Percentiles rank a stretch among this genome's conserved stretches.
These are phyloP conservation scores for Striga asiatica DNA, from an alignment of 257 asterid genomes.

Conservation along the genomic window DNA sequence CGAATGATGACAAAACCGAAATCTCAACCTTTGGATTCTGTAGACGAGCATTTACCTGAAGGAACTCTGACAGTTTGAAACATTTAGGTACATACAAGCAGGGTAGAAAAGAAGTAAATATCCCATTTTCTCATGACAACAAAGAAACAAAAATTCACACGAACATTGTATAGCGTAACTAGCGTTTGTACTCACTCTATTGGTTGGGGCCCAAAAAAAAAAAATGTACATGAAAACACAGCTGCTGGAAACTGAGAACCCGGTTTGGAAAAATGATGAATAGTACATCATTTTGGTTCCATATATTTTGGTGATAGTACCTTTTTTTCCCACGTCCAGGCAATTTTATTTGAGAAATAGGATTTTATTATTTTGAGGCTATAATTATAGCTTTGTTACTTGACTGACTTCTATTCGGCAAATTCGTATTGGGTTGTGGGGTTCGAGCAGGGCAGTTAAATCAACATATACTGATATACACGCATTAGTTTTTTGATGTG, in stretches of 20 bases:
- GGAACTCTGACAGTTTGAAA: conserved; percentile 59
- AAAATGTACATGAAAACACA: conserved; percentile 38
- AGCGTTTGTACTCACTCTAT: conserved; percentile 22
- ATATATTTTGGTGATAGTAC: conserved; percentile 25
- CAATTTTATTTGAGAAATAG: background rate
- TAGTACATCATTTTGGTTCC: conserved; percentile 18
- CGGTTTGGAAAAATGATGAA: conserved; percentile 17
- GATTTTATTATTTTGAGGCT: no score
- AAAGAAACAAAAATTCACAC: conserved; percentile 1
- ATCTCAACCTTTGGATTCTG: conserved; percentile 37
- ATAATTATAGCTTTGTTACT: no score
- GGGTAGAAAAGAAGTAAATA: conserved; percentile 8
- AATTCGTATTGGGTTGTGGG: no score
- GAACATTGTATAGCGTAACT: conserved; percentile 28
- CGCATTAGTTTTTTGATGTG: no score
- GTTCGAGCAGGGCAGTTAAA: no score
- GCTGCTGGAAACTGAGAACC: conserved; percentile 16
- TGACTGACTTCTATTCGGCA: no score
- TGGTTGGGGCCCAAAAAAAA: no score
- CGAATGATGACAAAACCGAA: conserved; percentile 53
- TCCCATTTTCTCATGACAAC: conserved; percentile 18
- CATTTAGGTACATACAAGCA: conserved; percentile 11
- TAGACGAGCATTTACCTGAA: conserved; percentile 65
- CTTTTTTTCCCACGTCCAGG: no score
- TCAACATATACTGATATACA: no score